phyloP scores from a whole-genome alignment of 352 stramenopile species.

The Pythium guiyangense region DNA sequence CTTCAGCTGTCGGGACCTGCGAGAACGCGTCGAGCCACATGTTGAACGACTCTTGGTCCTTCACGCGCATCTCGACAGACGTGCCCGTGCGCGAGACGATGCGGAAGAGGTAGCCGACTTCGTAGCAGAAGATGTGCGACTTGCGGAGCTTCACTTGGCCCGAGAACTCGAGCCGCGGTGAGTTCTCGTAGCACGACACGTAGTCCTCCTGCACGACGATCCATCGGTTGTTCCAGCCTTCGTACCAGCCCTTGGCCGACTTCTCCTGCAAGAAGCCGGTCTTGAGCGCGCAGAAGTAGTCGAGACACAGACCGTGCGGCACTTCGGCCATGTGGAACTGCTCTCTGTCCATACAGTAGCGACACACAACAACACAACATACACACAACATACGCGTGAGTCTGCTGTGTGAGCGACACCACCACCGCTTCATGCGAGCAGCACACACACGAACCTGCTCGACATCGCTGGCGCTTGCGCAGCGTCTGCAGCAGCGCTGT shows the following conservation, averaged over 20 bases:
- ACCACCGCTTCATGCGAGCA: no score
- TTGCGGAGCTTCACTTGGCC: slow-evolving; percentile 65
- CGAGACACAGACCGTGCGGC: slow-evolving; percentile 48
- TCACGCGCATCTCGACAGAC: slow-evolving; percentile 74
- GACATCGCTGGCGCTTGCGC: neutral
- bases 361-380: neutral
- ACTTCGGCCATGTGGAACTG: slow-evolving; percentile 43
- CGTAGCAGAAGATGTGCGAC: slow-evolving; percentile 65
- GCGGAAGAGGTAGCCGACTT: slow-evolving; percentile 73
- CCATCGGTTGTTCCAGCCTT: slow-evolving; percentile 80
- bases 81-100: slow-evolving; percentile 63
- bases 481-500: neutral
- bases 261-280: slow-evolving; percentile 69
- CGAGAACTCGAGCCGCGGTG: slow-evolving; percentile 66
- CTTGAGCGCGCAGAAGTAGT: slow-evolving; percentile 82
- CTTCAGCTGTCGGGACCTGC: slow-evolving; percentile 40
- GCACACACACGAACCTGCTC: slow-evolving; percentile 1
- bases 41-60: slow-evolving; percentile 74
- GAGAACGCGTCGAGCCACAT: slow-evolving; percentile 63
- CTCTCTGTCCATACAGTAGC: slow-evolving; percentile 3
- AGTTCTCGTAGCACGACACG: slow-evolving; percentile 79
- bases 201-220: slow-evolving; percentile 74
- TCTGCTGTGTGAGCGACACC: neutral
- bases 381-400: no score
- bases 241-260: slow-evolving; percentile 73